Evolutionary conservation across 1,139 yeast genomes (phyloP).

Genomic region (Insectozyma bohioensis): DNA sequence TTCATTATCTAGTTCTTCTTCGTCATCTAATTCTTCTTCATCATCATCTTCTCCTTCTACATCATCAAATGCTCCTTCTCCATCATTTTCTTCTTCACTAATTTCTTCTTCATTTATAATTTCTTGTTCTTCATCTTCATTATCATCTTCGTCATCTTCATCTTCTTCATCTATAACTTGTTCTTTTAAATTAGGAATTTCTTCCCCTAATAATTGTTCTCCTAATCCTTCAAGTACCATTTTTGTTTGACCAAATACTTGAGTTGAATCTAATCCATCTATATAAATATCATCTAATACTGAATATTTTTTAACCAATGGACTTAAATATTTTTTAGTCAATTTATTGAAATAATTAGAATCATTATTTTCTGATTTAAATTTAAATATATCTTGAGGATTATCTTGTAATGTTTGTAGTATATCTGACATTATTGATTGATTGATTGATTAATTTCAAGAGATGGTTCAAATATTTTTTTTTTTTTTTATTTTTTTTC

Average conservation of each 20-base stretch:
- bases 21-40: slow-evolving; percentile 8
- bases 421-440: slow-evolving; percentile 15
- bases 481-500: slow-evolving; percentile 4
- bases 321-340: slow-evolving; percentile 62
- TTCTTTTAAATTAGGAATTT: slow-evolving; percentile 14
- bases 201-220: slow-evolving; percentile 38
- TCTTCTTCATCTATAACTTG: slow-evolving; percentile 17
- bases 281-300: slow-evolving; percentile 79
- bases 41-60: slow-evolving; percentile 7
- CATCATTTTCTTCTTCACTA: slow-evolving; percentile 19
- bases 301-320: slow-evolving; percentile 60
- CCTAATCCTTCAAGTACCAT: slow-evolving; percentile 54
- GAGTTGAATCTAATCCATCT: slow-evolving; percentile 87
- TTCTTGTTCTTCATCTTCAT: slow-evolving; percentile 15
- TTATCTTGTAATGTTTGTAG: slow-evolving; percentile 18
- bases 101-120: slow-evolving; percentile 19
- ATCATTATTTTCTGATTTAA: slow-evolving; percentile 17
- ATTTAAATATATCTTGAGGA: slow-evolving; percentile 32
- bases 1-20: too few species aligned
- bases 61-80: slow-evolving; percentile 10
- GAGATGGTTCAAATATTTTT: slow-evolving; percentile 2
- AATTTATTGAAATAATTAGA: slow-evolving; percentile 29
- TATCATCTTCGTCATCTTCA: slow-evolving; percentile 17
- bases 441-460: not conserved
- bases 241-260: slow-evolving; percentile 92